Evolutionary conservation across 192 early-diverging fungal genomes (phyloP).

Genomic region (Spizellomyces sp.): DNA sequence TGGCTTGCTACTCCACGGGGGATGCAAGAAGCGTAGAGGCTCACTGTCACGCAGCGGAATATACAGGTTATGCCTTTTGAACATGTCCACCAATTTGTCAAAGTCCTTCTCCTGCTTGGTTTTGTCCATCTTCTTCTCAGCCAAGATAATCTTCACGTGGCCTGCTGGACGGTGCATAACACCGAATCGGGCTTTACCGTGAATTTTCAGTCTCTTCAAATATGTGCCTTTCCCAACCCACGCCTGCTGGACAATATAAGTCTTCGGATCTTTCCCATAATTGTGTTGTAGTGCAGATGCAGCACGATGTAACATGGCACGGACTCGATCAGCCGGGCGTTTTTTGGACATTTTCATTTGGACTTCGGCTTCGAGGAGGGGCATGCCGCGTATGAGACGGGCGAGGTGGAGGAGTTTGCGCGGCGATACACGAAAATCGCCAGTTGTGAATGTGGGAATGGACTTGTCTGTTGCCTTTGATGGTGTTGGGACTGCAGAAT

Average conservation of each 20-base stretch:
- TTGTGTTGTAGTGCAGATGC: constrained; percentile 27
- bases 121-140: constrained; percentile 43
- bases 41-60: constrained; percentile 36
- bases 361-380: constrained; percentile 38
- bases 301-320: constrained; percentile 36
- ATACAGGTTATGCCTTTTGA: constrained; percentile 38
- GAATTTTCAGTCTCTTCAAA: constrained; percentile 71
- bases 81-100: constrained; percentile 39
- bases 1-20: constrained; percentile 46
- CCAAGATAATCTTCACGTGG: constrained; percentile 82
- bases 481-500: not conserved
- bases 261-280: constrained; percentile 23
- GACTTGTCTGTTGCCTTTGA: not conserved
- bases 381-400: constrained; percentile 41
- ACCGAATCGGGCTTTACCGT: constrained; percentile 79
- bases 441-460: constrained; percentile 36
- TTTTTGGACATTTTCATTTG: constrained; percentile 52
- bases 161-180: constrained; percentile 73
- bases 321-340: constrained; percentile 39
- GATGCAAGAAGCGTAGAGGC: constrained; percentile 30
- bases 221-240: constrained; percentile 88
- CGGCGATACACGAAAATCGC: constrained; percentile 39
- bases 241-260: constrained; percentile 54
- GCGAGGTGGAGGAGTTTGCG: constrained; percentile 51
- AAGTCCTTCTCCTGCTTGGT: constrained; percentile 39